phyloP scores from a whole-genome alignment of 352 stramenopile species.

The Phytophthora megakarya region DNA sequence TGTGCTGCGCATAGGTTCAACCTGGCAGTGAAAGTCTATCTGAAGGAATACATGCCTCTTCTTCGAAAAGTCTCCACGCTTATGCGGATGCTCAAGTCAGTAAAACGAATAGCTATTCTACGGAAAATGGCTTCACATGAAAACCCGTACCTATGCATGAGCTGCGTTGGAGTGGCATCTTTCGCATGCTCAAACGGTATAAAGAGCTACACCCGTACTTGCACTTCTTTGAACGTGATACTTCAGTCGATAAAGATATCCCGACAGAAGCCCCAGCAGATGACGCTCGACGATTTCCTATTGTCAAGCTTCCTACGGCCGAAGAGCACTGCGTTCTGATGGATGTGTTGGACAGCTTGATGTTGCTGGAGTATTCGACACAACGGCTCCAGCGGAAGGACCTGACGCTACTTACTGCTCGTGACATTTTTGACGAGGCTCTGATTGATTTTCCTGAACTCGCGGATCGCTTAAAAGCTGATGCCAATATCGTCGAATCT shows the following conservation, averaged over 20 bases:
- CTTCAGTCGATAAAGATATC: not conserved
- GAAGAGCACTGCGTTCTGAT: not conserved
- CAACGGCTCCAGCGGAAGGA: too few species aligned
- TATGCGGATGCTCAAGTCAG: constrained; percentile 4
- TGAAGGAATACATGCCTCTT: not conserved
- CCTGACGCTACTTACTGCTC: too few species aligned
- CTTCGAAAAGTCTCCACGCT: not conserved
- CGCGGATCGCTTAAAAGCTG: too few species aligned
- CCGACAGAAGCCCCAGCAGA: not conserved
- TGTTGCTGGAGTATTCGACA: not conserved
- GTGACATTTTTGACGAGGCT: too few species aligned
- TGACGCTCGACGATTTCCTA: not conserved
- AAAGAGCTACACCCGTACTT: not conserved
- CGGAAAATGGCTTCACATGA: not conserved
- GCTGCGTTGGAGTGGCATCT: constrained; percentile 1
- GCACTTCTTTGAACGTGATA: not conserved
- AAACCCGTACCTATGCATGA: constrained; percentile 2
- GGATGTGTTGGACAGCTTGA: not conserved
- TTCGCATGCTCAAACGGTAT: constrained; percentile 2
- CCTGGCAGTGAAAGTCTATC: not conserved
- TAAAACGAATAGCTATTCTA: not conserved
- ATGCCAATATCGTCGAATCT: too few species aligned
- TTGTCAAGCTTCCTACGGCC: not conserved
- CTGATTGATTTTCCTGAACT: too few species aligned
- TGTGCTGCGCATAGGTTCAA: constrained; percentile 19